Evolutionary conservation across 352 stramenopile genomes (phyloP).

Genomic region (Globisporangium lucens): DNA sequence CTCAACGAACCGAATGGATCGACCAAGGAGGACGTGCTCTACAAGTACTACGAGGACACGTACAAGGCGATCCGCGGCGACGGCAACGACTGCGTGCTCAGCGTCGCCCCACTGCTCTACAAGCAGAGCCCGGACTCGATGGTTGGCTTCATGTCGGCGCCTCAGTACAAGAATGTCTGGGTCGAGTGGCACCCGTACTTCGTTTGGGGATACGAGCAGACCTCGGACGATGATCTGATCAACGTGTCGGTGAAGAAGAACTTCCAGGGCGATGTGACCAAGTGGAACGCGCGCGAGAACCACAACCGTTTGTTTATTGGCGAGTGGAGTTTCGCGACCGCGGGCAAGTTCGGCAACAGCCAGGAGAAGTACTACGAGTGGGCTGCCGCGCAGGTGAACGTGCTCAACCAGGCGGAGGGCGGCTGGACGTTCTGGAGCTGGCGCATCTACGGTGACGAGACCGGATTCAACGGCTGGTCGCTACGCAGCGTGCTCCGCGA

Average conservation of each 20-base stretch:
- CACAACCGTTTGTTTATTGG: slow-evolving; percentile 47
- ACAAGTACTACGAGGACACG: slow-evolving; percentile 71
- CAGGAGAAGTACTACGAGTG: slow-evolving; percentile 47
- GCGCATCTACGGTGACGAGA: slow-evolving; percentile 65
- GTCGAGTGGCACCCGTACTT: slow-evolving; percentile 85
- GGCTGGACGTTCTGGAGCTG: slow-evolving; percentile 79
- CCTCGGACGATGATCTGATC: slow-evolving; percentile 48
- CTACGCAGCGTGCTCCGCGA: slow-evolving; percentile 55
- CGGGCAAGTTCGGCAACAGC: slow-evolving; percentile 50
- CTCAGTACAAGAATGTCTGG: slow-evolving; percentile 71
- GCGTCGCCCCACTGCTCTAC: slow-evolving; percentile 46
- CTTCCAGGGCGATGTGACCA: slow-evolving; percentile 34
- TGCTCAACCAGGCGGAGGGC: slow-evolving; percentile 47
- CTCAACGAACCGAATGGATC: slow-evolving; percentile 67
- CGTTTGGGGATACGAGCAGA: slow-evolving; percentile 72
- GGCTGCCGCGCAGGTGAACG: slow-evolving; percentile 39
- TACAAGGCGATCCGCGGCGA: slow-evolving; percentile 56
- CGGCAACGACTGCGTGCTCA: slow-evolving; percentile 65
- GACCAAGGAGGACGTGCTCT: slow-evolving; percentile 42
- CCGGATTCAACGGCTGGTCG: slow-evolving; percentile 58
- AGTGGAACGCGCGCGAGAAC: slow-evolving; percentile 36
- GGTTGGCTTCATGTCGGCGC: slow-evolving; percentile 47
- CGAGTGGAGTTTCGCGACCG: slow-evolving; percentile 45
- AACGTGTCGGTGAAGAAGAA: slow-evolving; percentile 35
- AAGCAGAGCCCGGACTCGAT: slow-evolving; percentile 45